Evolutionary conservation across 2,329 filamentous ascomycete species (phyloP), one percentile per base, ranked within the genome.

Genomic region (Fusarium bactridioides): DNA sequence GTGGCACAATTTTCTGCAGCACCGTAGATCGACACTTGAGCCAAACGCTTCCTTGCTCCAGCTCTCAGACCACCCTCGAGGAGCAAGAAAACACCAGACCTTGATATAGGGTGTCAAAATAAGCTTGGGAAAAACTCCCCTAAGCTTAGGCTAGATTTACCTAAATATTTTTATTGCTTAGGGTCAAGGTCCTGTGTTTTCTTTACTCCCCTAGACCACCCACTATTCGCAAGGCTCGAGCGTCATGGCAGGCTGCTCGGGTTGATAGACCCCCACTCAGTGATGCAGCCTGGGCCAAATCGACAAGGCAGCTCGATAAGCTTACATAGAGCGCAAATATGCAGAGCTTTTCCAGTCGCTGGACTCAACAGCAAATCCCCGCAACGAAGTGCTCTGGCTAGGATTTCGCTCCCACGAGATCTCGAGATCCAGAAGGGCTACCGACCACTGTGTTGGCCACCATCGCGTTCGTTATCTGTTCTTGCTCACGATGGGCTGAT

Each of bases 241-340:
- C 67, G 65, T 69, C 54, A 54, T 48, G 38, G 45, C 31, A 69
- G 48, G 38, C 40, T 47, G 45, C 25, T 68, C 15, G 21, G 38
- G 41, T 43, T 41, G 56, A 55, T 21, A 50, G 61, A 43, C 43
- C 50, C 19, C 65, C 58, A 69, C 66, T 45, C 13, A 21, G 15
- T 51, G 43, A 29, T 35, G 63, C 53, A 58, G n/a, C 54, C 16
- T 35, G 50, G 50, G 31, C 44, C 44, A 48, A 65, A 50, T 38
- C 43, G 47, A 59, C 57, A 51, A 64, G 65, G 50, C 48, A 50
- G 44, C 44, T 67, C 43, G 63, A 69, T 57, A 64, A 69, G 67
- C 68, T 68, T 55, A 47, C 44, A 47, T 47, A 69, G 55, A 56
- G 54, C 53, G 60, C 60, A 64, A 53, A 38, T 31, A 45, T 70